Conservation (phyloP, 805 yeast species). For the Monosporozyma solicola region DNA sequence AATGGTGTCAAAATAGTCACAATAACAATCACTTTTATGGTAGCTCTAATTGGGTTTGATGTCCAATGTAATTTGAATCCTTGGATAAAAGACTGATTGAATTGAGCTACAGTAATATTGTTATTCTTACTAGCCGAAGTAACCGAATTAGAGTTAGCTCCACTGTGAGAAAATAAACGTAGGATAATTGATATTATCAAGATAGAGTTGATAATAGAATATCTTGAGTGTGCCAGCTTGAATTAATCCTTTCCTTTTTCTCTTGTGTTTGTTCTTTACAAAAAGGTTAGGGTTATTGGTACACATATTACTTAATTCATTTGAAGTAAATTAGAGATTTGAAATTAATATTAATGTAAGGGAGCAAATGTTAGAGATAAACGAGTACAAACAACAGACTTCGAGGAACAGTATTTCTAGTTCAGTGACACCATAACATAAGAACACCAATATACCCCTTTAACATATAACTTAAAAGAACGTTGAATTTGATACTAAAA, state of each 20-base stretch:
- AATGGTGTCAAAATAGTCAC: slow-evolving; percentile 6
- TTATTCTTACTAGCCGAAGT: neutral
- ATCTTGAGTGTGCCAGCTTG: neutral
- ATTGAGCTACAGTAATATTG: neutral
- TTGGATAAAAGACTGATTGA: neutral
- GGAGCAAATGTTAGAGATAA: too few species aligned
- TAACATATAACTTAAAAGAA: too few species aligned
- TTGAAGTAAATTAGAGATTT: too few species aligned
- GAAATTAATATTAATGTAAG: too few species aligned
- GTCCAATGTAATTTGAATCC: slow-evolving; percentile 4
- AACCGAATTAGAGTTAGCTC: neutral
- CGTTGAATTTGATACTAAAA: too few species aligned
- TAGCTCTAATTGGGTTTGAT: slow-evolving; percentile 16
- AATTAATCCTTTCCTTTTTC: neutral
- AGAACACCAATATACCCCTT: too few species aligned
- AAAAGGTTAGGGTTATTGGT: neutral
- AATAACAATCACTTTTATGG: slow-evolving; percentile 7
- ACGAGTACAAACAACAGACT: too few species aligned
- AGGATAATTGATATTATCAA: neutral
- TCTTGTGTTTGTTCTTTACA: neutral
- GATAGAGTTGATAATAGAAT: neutral
- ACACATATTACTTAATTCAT: too few species aligned
- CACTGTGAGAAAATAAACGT: neutral
- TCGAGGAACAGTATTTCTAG: too few species aligned
- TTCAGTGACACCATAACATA: too few species aligned